phyloP scores from a whole-genome alignment of 352 stramenopile species.

The Phytophthora tentaculata region DNA sequence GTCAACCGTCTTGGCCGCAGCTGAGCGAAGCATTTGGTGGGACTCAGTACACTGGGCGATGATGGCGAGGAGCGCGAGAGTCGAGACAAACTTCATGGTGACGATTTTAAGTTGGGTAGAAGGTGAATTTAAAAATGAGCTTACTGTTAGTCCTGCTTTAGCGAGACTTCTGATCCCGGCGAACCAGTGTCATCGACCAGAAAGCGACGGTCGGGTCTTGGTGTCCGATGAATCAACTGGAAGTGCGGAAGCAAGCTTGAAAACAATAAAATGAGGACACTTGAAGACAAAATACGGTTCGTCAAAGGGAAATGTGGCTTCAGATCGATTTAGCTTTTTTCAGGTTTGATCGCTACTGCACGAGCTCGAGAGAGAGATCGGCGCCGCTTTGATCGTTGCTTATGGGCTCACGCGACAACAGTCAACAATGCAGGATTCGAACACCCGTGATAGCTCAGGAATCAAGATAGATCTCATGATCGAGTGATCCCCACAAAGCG shows the following conservation, averaged over 20 bases:
- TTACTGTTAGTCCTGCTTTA: conserved; percentile 3
- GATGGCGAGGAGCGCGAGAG: conserved; percentile 25
- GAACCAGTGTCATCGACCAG: not conserved
- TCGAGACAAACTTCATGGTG: conserved; percentile 32
- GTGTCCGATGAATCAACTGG: conserved; percentile 27
- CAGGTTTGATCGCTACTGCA: too few species aligned
- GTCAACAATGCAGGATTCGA: too few species aligned
- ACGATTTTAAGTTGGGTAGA: conserved; percentile 8
- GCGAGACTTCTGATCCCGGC: not conserved
- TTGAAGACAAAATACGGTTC: conserved; percentile 2
- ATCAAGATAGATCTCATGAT: too few species aligned
- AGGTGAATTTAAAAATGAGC: conserved; percentile 28
- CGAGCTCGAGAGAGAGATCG: too few species aligned
- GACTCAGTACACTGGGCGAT: conserved; percentile 18
- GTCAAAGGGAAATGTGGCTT: not conserved
- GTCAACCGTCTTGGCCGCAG: conserved; percentile 15
- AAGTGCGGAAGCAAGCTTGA: not conserved
- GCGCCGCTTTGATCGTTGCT: too few species aligned
- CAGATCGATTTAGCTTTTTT: too few species aligned
- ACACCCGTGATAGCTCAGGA: too few species aligned
- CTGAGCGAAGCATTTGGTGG: conserved; percentile 33
- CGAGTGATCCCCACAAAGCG: too few species aligned
- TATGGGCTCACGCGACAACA: too few species aligned
- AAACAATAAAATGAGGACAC: not conserved
- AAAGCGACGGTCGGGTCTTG: conserved; percentile 9